Evolutionary conservation across 176 grass and related monocot species (phyloP).

Genomic region (Carex cristatella): DNA sequence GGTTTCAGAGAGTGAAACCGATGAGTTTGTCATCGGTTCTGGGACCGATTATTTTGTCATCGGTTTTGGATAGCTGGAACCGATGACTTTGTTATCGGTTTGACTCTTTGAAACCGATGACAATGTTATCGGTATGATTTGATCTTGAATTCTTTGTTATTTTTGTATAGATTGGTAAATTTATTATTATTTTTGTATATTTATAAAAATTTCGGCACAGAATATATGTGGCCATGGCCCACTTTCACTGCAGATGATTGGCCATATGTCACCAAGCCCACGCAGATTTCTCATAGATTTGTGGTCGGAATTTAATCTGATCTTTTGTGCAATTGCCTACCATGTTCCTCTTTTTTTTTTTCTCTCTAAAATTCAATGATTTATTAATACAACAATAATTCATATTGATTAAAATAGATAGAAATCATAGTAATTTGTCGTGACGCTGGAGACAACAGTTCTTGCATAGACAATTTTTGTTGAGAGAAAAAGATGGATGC

Average conservation of each 20-base stretch:
- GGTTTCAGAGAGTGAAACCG: too few relatives aligned
- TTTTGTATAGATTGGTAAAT: too few relatives aligned
- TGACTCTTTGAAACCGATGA: too few relatives aligned
- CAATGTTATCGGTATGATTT: too few relatives aligned
- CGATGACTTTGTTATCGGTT: too few relatives aligned
- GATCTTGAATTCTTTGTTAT: too few relatives aligned
- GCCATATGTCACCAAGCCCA: slow-evolving; percentile 10
- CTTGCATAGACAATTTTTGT: background rate
- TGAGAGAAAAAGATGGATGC: slow-evolving; percentile 5
- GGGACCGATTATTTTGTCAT: too few relatives aligned
- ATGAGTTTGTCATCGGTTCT: too few relatives aligned
- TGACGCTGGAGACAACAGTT: background rate
- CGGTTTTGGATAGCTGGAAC: too few relatives aligned
- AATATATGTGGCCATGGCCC: slow-evolving; percentile 10
- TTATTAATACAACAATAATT: background rate
- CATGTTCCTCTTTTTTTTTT: background rate
- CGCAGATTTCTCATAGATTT: background rate
- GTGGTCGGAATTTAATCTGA: slow-evolving; percentile 12
- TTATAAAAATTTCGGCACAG: too few relatives aligned
- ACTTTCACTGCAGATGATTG: slow-evolving; percentile 13
- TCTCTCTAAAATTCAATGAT: background rate
- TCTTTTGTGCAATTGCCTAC: background rate
- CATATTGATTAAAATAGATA: background rate
- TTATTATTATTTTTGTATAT: too few relatives aligned
- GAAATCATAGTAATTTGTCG: background rate